Evolutionary conservation across 176 grass and related monocot species (phyloP).

Genomic region (Thinopyrum elongatum): DNA sequence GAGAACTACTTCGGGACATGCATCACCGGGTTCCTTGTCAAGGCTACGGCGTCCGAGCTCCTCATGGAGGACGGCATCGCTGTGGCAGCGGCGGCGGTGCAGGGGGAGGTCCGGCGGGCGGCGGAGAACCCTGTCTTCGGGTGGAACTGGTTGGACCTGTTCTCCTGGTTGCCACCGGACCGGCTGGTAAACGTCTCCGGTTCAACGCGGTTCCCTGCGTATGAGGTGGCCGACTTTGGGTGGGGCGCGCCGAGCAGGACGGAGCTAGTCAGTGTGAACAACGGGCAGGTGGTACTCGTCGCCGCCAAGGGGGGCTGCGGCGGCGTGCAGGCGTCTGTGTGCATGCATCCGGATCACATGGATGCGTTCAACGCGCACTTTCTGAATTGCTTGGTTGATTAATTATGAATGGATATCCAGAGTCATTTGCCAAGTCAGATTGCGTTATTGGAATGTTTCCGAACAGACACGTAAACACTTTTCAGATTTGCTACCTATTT

Average conservation of each 20-base stretch:
- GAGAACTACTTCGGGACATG: neutral
- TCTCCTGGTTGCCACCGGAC: no score
- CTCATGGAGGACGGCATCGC: neutral
- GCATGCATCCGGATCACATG: neutral
- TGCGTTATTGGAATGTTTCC: no score
- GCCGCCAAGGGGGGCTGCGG: neutral
- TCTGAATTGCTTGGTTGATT: no score
- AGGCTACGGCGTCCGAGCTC: conserved; percentile 10
- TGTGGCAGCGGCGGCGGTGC: neutral
- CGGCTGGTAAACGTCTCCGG: neutral
- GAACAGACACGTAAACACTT: no score
- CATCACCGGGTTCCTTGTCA: neutral
- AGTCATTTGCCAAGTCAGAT: no score
- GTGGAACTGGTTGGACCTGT: conserved; percentile 13
- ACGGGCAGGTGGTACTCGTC: neutral
- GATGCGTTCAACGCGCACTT: neutral
- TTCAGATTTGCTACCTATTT: no score
- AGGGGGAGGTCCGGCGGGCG: conserved; percentile 15
- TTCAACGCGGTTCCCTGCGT: neutral
- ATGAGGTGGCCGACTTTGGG: neutral
- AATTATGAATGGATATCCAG: no score
- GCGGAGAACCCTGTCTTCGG: neutral
- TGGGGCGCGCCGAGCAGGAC: neutral
- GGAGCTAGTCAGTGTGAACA: neutral
- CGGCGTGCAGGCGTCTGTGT: neutral